phyloP scores from a whole-genome alignment of 768 basidiomycete genomes.

The Russula sp. region DNA sequence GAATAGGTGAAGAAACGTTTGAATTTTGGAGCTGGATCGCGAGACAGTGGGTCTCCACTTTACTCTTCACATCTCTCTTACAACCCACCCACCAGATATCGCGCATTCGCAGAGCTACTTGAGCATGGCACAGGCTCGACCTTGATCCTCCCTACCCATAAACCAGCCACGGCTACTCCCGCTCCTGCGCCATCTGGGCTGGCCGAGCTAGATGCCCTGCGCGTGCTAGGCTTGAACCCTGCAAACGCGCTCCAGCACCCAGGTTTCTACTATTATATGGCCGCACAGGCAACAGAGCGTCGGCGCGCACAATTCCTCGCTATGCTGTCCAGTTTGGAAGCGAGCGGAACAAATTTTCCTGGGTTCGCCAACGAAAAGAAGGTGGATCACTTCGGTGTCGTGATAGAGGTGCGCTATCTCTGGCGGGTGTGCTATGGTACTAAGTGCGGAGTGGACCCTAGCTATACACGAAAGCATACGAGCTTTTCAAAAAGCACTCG shows the following conservation, averaged over 20 bases:
- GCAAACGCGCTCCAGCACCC: conserved; percentile 82
- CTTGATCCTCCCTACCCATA: conserved; percentile 55
- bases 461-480: conserved; percentile 94
- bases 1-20: conserved; percentile 93
- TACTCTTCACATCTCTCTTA: not conserved
- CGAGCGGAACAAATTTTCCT: conserved; percentile 40
- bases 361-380: conserved; percentile 88
- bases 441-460: conserved; percentile 28
- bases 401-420: conserved; percentile 60
- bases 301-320: conserved; percentile 62
- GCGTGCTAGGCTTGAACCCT: conserved; percentile 68
- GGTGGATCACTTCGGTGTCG: conserved; percentile 77
- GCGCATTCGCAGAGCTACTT: conserved; percentile 84
- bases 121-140: conserved; percentile 70
- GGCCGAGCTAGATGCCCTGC: conserved; percentile 53
- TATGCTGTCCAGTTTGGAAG: conserved; percentile 53
- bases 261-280: conserved; percentile 88
- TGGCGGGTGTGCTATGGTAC: not conserved
- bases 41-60: conserved; percentile 60
- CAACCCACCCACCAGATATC: conserved; percentile 50
- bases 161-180: conserved; percentile 35
- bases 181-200: conserved; percentile 30
- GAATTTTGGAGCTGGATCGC: conserved; percentile 98
- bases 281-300: conserved; percentile 78
- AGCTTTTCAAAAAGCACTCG: conserved; percentile 79